These are phyloP conservation scores for Trametes hirsuta DNA, from an alignment of 1,284 basidiomycete genomes.

Conservation along the genomic window DNA sequence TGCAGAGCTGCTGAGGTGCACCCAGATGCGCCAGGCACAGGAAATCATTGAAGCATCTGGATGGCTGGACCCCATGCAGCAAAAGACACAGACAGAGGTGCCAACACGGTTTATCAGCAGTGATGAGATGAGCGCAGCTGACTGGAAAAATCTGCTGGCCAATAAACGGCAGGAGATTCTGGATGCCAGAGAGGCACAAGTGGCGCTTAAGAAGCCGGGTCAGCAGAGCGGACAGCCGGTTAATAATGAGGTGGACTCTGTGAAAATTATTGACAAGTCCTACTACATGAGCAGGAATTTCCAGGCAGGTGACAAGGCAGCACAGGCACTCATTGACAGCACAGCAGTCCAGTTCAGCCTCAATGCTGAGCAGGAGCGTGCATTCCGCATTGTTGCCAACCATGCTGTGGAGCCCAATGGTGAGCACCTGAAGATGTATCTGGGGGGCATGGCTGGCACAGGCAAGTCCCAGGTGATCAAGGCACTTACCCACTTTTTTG, in stretches of 20 bases:
- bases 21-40: not conserved
- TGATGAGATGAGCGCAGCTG: not conserved
- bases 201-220: not conserved
- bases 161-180: not conserved
- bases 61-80: not conserved
- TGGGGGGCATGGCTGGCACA: not conserved
- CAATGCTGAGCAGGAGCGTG: too few relatives aligned
- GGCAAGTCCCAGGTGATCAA: slow-evolving; percentile 45
- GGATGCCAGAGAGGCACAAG: not conserved
- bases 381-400: too few relatives aligned
- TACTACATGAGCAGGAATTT: not conserved
- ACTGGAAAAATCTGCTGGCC: not conserved
- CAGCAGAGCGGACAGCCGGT: not conserved
- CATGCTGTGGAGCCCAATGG: too few relatives aligned
- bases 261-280: not conserved
- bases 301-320: not conserved
- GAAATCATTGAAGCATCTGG: not conserved
- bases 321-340: too few relatives aligned
- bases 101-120: not conserved
- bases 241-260: not conserved
- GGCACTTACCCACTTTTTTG: slow-evolving; percentile 38
- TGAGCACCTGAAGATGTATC: too few relatives aligned
- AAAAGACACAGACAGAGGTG: not conserved
- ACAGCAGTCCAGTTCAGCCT: too few relatives aligned
- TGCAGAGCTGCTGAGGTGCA: not conserved